Conservation (phyloP, 1,139 yeast species). For the Groenewaldozyma sp. region DNA sequence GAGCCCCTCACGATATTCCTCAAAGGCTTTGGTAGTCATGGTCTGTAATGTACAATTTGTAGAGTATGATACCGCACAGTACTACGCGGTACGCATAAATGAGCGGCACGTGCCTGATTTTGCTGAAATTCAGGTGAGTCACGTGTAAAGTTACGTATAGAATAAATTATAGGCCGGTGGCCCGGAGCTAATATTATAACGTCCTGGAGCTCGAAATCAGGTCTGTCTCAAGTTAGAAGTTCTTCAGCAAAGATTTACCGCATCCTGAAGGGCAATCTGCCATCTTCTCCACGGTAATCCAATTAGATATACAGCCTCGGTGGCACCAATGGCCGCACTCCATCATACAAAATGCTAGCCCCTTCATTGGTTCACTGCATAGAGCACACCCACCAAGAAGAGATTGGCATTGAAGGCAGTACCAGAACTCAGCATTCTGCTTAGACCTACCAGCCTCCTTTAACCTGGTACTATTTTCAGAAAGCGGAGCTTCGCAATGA, state of each 20-base stretch:
- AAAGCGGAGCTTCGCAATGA: constrained; percentile 51
- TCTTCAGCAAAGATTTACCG: constrained; percentile 19
- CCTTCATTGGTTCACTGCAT: constrained; percentile 72
- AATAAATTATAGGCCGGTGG: too few species aligned
- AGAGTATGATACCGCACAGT: too few species aligned
- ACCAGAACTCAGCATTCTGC: constrained; percentile 61
- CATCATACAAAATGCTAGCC: constrained; percentile 56
- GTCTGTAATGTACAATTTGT: too few species aligned
- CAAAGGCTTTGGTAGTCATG: not conserved
- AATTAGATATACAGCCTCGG: constrained; percentile 62
- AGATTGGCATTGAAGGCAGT: constrained; percentile 61
- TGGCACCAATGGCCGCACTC: constrained; percentile 89
- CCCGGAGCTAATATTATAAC: too few species aligned
- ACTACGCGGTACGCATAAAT: too few species aligned
- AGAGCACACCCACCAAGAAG: constrained; percentile 64
- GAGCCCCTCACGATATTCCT: not conserved
- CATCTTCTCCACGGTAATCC: constrained; percentile 64
- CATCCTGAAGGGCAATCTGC: constrained; percentile 81
- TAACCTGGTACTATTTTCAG: constrained; percentile 43
- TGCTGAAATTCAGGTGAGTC: too few species aligned
- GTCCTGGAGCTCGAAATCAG: too few species aligned
- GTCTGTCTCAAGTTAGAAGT: too few species aligned
- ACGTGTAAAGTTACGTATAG: too few species aligned
- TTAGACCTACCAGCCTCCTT: constrained; percentile 12
- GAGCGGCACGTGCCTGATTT: too few species aligned